phyloP scores from a whole-genome alignment of 768 basidiomycete genomes.

The Bullera alba region DNA sequence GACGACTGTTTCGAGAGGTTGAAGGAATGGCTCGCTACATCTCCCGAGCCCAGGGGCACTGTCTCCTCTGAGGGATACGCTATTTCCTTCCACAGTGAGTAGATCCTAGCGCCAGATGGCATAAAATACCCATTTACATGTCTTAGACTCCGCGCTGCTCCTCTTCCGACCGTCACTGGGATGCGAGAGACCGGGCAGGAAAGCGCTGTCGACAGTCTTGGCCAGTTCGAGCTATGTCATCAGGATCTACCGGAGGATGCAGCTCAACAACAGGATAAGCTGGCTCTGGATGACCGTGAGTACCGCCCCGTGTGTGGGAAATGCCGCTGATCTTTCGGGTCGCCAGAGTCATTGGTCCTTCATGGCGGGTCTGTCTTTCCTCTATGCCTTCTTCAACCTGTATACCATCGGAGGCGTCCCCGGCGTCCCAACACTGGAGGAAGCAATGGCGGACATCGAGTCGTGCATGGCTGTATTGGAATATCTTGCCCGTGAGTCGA shows the following conservation, averaged over 20 bases:
- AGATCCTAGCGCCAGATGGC: background rate
- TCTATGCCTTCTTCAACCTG: slow-evolving; percentile 47
- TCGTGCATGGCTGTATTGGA: slow-evolving; percentile 44
- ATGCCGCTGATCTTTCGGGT: background rate
- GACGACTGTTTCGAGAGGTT: slow-evolving; percentile 41
- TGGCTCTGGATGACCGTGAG: slow-evolving; percentile 46
- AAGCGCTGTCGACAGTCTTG: slow-evolving; percentile 43
- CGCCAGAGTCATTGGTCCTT: slow-evolving; percentile 42
- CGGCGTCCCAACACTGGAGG: slow-evolving; percentile 41
- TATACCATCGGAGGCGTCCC: slow-evolving; percentile 41
- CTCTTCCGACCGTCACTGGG: slow-evolving; percentile 46
- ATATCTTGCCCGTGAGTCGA: slow-evolving; percentile 42
- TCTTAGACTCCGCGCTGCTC: slow-evolving; percentile 42
- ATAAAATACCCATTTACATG: background rate
- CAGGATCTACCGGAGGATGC: slow-evolving; percentile 45
- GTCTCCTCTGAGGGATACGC: slow-evolving; percentile 45
- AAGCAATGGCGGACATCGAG: slow-evolving; percentile 44
- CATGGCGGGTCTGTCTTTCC: slow-evolving; percentile 46
- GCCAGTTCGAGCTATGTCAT: slow-evolving; percentile 47
- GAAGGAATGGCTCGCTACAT: slow-evolving; percentile 42
- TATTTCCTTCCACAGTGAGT: slow-evolving; percentile 47
- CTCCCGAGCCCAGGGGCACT: slow-evolving; percentile 44
- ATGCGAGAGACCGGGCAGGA: slow-evolving; percentile 42
- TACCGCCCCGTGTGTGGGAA: background rate
- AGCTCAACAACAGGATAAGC: slow-evolving; percentile 46